phyloP scores from a whole-genome alignment of 805 yeast genomes.

The Suhomyces sp. region DNA sequence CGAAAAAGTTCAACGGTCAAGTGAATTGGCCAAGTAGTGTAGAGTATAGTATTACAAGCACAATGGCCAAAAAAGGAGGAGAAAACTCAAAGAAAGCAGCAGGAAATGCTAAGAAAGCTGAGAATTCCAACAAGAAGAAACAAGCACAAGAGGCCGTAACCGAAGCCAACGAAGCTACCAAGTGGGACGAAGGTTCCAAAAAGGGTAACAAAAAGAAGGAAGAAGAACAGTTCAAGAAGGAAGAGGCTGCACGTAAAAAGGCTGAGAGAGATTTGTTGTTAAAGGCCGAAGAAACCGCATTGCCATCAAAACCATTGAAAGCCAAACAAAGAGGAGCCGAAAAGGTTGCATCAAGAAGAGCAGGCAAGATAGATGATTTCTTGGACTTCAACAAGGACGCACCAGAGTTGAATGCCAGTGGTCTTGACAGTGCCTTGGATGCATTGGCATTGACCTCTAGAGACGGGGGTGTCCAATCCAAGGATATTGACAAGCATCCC shows the following conservation, averaged over 20 bases:
- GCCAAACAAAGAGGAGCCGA: constrained; percentile 65
- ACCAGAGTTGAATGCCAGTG: constrained; percentile 62
- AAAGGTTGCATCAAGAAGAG: constrained; percentile 57
- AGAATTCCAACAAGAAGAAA: constrained; percentile 55
- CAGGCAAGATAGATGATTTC: constrained; percentile 68
- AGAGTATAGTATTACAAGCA: background rate
- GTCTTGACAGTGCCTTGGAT: constrained; percentile 74
- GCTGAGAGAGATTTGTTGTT: constrained; percentile 75
- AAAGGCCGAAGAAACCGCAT: constrained; percentile 60
- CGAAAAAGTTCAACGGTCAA: background rate
- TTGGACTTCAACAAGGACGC: constrained; percentile 49
- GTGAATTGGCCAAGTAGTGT: background rate
- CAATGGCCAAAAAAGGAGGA: constrained; percentile 47
- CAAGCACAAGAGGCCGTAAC: constrained; percentile 46
- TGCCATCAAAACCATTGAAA: constrained; percentile 55
- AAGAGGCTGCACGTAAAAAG: constrained; percentile 74
- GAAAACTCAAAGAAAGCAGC: constrained; percentile 57
- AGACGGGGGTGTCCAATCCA: constrained; percentile 53
- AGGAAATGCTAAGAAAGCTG: constrained; percentile 67
- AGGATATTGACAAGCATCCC: constrained; percentile 80
- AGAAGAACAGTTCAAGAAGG: constrained; percentile 64
- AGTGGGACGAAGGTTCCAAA: constrained; percentile 74
- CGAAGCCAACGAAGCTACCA: constrained; percentile 55
- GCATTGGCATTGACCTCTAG: constrained; percentile 66
- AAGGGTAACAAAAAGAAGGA: constrained; percentile 67